Percentiles rank a stretch among this genome's conserved stretches.
Conservation (phyloP, 805 yeast species). For the Saturnispora hagleri region DNA sequence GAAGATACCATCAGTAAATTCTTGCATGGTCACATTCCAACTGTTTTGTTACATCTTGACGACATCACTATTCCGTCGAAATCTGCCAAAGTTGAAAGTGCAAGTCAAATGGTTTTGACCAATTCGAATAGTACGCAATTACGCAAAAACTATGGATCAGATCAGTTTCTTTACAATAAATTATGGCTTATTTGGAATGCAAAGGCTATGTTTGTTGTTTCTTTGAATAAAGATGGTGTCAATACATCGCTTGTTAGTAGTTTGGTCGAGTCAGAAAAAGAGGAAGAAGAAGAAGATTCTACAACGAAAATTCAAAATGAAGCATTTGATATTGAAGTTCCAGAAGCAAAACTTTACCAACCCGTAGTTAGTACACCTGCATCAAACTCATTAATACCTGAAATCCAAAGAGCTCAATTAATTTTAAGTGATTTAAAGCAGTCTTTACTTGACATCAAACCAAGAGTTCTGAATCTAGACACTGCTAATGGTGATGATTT, state of each 20-base stretch:
- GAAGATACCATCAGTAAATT: conserved; percentile 13
- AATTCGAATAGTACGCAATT: background rate
- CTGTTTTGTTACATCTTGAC: conserved; percentile 16
- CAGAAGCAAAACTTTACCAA: conserved; percentile 4
- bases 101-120: background rate
- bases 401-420: conserved; percentile 5
- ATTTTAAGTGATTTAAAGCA: conserved; percentile 11
- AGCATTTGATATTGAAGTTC: background rate
- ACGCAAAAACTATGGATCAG: background rate
- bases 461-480: conserved; percentile 8
- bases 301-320: background rate
- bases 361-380: background rate
- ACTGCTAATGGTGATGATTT: conserved; percentile 13
- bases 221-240: conserved; percentile 8
- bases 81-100: background rate
- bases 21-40: conserved; percentile 16
- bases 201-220: conserved; percentile 14
- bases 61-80: conserved; percentile 9
- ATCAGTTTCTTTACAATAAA: conserved; percentile 12
- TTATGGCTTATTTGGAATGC: conserved; percentile 22
- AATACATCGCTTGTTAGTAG: conserved; percentile 11
- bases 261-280: conserved; percentile 1
- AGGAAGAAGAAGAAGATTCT: conserved; percentile 3
- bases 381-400: conserved; percentile 3
- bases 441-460: conserved; percentile 4